Evolutionary conservation across 148 eudicot species (phyloP).

Genomic region (Rhododendron ovatum): DNA sequence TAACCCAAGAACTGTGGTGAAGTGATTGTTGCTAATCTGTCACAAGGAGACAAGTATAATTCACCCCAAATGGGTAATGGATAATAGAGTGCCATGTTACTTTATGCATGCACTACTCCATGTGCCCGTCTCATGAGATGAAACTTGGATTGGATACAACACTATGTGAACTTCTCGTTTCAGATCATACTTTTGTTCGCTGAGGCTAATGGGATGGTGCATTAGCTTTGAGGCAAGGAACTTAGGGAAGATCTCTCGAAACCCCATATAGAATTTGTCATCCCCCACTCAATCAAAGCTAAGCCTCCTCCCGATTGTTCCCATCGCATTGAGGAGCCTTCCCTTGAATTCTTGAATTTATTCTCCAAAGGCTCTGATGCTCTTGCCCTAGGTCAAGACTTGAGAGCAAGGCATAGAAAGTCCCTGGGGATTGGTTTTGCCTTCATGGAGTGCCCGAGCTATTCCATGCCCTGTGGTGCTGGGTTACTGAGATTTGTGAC

Average conservation of each 20-base stretch:
- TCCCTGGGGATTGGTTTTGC: not conserved
- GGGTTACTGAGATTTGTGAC: not conserved
- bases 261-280: not conserved
- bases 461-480: not conserved
- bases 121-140: not conserved
- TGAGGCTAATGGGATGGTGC: not conserved
- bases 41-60: not conserved
- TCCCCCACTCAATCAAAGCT: not conserved
- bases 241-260: not conserved
- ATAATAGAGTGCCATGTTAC: not conserved
- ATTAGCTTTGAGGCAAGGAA: not conserved
- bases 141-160: not conserved
- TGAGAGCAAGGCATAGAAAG: not conserved
- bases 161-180: not conserved
- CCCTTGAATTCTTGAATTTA: not conserved
- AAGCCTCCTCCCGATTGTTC: not conserved
- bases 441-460: not conserved
- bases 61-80: not conserved
- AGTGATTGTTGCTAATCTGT: not conserved
- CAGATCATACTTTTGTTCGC: not conserved
- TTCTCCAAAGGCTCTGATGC: not conserved
- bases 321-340: not conserved
- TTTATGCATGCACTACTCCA: not conserved
- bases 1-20: not conserved
- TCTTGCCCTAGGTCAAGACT: not conserved